Evolutionary conservation across 78 protist species (phyloP).

Genomic region (Cavenderia fasciculata): DNA sequence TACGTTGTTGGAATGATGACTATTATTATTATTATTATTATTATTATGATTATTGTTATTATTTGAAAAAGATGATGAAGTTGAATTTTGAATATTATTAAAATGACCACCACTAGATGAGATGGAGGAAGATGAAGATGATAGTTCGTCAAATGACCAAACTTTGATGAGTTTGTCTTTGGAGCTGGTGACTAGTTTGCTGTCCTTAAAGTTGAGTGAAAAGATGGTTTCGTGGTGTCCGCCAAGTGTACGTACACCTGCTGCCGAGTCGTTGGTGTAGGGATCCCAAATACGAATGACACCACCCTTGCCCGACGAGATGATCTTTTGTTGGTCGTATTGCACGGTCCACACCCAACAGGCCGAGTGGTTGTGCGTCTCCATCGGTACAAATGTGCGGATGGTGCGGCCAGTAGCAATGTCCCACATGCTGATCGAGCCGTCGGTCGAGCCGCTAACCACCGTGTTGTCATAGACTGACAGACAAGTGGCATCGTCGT

Average conservation of each 20-base stretch:
- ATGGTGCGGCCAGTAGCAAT: conserved; percentile 27
- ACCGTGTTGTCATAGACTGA: conserved; percentile 22
- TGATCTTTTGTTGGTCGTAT: conserved; percentile 52
- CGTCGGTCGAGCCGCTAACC: conserved; percentile 60
- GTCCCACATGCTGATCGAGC: conserved; percentile 56
- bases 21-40: too few species aligned
- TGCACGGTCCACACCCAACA: conserved; percentile 58
- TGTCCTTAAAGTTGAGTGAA: conserved; percentile 20
- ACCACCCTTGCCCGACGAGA: conserved; percentile 44
- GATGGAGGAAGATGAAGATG: background rate
- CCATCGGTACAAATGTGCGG: conserved; percentile 15
- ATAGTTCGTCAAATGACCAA: conserved; percentile 15
- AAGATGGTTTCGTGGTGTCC: conserved; percentile 62
- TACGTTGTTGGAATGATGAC: too few species aligned
- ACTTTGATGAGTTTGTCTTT: conserved; percentile 51
- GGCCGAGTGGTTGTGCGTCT: conserved; percentile 10
- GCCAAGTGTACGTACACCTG: conserved; percentile 52
- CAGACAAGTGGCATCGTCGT: conserved; percentile 32
- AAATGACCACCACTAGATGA: background rate
- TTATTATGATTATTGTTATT: too few species aligned
- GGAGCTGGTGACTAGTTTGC: conserved; percentile 29
- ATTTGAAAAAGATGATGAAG: conserved; percentile 2
- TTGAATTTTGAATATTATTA: background rate
- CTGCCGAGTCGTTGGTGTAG: background rate
- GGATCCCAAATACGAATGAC: conserved; percentile 62